Percentiles rank a stretch among this genome's conserved stretches.
These are phyloP conservation scores for Vaccinium myrtillus DNA, from an alignment of 148 eudicot genomes.

Conservation along the genomic window DNA sequence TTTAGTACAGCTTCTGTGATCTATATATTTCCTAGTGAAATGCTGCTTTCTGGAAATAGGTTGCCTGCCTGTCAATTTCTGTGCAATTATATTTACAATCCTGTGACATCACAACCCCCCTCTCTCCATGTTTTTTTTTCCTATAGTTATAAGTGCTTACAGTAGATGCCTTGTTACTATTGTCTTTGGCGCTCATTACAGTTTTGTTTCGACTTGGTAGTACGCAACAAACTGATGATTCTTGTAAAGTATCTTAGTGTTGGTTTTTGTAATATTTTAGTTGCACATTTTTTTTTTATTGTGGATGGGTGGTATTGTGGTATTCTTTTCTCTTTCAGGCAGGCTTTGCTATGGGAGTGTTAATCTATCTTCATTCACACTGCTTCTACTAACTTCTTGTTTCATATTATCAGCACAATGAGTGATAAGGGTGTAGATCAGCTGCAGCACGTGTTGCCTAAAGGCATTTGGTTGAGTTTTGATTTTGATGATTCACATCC, in stretches of 20 bases:
- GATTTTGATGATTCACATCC: constrained; percentile 97
- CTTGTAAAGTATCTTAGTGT: too few relatives aligned
- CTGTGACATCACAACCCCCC: neutral
- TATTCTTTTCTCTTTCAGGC: neutral
- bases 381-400: constrained; percentile 20
- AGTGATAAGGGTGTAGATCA: constrained; percentile 52
- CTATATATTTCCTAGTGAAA: neutral
- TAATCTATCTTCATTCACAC: neutral
- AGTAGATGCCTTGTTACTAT: neutral
- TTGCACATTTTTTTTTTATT: neutral
- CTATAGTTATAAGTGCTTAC: neutral
- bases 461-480: constrained; percentile 84
- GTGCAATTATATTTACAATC: neutral
- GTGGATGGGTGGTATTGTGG: neutral
- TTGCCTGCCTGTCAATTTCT: neutral
- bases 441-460: constrained; percentile 63
- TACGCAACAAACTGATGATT: too few relatives aligned
- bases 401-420: constrained; percentile 51
- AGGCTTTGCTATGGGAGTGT: neutral
- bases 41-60: neutral
- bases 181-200: too few relatives aligned
- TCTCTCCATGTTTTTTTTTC: neutral
- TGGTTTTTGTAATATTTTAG: neutral
- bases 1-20: neutral
- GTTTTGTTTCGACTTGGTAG: neutral